Evolutionary conservation across 495 filamentous ascomycete species (phyloP).

Genomic region (Penicillium bialowiezense): DNA sequence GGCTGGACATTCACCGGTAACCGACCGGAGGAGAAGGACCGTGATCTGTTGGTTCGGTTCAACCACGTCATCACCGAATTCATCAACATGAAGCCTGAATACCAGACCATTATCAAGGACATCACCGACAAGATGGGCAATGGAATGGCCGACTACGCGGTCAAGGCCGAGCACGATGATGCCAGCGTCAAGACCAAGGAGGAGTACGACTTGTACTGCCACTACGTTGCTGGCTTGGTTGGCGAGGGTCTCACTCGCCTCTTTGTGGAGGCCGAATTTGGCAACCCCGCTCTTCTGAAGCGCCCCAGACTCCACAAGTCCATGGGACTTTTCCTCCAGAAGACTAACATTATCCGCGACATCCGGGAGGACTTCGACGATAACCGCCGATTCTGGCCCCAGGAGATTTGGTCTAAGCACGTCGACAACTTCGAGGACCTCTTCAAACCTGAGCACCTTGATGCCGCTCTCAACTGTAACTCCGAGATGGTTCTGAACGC

Average conservation of each 20-base stretch:
- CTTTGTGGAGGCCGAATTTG: conserved; percentile 84
- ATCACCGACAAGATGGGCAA: conserved; percentile 95
- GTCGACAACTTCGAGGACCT: conserved; percentile 86
- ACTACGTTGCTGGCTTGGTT: conserved; percentile 95
- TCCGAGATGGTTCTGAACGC: conserved; percentile 94
- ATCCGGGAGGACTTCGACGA: conserved; percentile 87
- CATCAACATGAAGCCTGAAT: conserved; percentile 81
- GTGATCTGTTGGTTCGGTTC: conserved; percentile 88
- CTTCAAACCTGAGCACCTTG: conserved; percentile 74
- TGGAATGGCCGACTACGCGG: conserved; percentile 93
- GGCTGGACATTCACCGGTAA: conserved; percentile 88
- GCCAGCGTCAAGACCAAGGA: conserved; percentile 78
- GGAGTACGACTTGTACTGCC: conserved; percentile 94
- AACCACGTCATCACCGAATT: conserved; percentile 82
- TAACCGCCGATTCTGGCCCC: conserved; percentile 86
- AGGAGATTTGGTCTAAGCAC: conserved; percentile 94
- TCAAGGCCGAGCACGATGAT: conserved; percentile 73
- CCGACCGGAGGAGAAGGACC: conserved; percentile 90
- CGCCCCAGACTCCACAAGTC: conserved; percentile 81
- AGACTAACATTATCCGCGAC: conserved; percentile 98
- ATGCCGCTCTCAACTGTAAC: conserved; percentile 80
- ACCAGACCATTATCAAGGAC: conserved; percentile 85
- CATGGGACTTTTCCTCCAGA: conserved; percentile 96
- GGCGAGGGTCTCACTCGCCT: conserved; percentile 89
- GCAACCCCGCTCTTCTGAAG: conserved; percentile 78